Percentiles rank a stretch among this genome's conserved stretches.
phyloP scores from a whole-genome alignment of 208 protist species.

The Wallacemonas collosoma region DNA sequence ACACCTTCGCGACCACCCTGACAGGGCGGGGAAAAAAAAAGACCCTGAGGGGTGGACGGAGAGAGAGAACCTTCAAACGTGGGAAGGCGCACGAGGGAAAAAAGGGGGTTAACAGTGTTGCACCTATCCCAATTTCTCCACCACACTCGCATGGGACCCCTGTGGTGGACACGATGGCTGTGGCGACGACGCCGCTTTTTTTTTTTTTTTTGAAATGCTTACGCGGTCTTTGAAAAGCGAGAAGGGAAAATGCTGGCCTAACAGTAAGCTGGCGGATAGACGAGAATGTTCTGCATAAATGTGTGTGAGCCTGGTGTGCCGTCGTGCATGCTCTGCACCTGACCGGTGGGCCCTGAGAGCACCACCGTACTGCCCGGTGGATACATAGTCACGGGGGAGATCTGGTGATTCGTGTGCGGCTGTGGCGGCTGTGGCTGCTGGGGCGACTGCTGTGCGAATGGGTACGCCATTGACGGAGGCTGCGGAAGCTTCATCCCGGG shows the following conservation, averaged over 20 bases:
- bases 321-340: constrained; percentile 8
- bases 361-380: constrained; percentile 1
- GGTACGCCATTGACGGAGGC: neutral
- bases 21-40: too few relatives aligned
- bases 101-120: too few relatives aligned
- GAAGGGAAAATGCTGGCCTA: neutral
- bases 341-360: neutral
- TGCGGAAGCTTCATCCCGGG: constrained; percentile 10
- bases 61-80: too few relatives aligned
- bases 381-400: constrained; percentile 13
- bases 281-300: constrained; percentile 7
- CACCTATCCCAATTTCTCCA: too few relatives aligned
- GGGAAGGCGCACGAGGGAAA: too few relatives aligned
- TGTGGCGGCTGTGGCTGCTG: neutral
- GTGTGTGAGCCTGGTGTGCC: constrained; percentile 2
- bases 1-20: too few relatives aligned
- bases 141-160: too few relatives aligned
- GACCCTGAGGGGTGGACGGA: too few relatives aligned
- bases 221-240: neutral
- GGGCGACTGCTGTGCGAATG: constrained; percentile 12
- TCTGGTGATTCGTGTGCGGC: neutral
- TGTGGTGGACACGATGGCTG: too few relatives aligned
- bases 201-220: too few relatives aligned
- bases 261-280: neutral
- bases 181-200: too few relatives aligned